These are phyloP conservation scores for Taiozyma sp. DNA, from an alignment of 1,139 yeast species.

Conservation along the genomic window DNA sequence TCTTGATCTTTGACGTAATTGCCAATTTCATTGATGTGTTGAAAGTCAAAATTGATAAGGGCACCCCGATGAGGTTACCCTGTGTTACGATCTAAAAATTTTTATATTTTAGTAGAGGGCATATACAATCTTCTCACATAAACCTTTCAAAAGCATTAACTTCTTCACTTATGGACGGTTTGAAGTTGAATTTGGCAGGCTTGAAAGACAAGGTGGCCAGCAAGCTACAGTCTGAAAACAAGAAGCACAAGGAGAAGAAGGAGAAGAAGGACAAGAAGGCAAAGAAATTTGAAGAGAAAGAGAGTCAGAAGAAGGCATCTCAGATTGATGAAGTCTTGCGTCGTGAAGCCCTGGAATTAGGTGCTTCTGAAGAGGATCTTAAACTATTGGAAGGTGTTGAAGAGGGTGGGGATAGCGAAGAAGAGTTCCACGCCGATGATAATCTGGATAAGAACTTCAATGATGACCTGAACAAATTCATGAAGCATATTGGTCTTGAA, in stretches of 20 bases:
- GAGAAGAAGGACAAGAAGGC: conserved; percentile 7
- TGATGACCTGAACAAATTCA: conserved; percentile 57
- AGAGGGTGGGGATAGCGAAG: conserved; percentile 61
- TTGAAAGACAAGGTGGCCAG: conserved; percentile 26
- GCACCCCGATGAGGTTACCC: conserved; percentile 1
- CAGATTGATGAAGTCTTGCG: conserved; percentile 42
- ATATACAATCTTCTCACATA: neutral
- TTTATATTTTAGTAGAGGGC: neutral
- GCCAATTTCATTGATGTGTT: neutral
- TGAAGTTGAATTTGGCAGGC: conserved; percentile 26
- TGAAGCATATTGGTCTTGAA: conserved; percentile 65
- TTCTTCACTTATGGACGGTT: conserved; percentile 19
- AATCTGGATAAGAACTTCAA: conserved; percentile 45
- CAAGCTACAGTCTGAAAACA: conserved; percentile 17
- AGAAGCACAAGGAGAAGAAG: conserved; percentile 12
- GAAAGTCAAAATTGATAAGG: neutral
- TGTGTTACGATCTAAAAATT: neutral
- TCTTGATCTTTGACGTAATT: neutral
- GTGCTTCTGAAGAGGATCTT: conserved; percentile 70
- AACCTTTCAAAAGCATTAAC: neutral
- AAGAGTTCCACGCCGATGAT: conserved; percentile 45
- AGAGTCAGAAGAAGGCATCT: conserved; percentile 13
- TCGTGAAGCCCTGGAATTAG: conserved; percentile 67
- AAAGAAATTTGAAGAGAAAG: conserved; percentile 11
- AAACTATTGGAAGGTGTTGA: conserved; percentile 48